Evolutionary conservation across 2,329 filamentous ascomycete genomes (phyloP).

Genomic region (Arthrobotrys sphaeroides): DNA sequence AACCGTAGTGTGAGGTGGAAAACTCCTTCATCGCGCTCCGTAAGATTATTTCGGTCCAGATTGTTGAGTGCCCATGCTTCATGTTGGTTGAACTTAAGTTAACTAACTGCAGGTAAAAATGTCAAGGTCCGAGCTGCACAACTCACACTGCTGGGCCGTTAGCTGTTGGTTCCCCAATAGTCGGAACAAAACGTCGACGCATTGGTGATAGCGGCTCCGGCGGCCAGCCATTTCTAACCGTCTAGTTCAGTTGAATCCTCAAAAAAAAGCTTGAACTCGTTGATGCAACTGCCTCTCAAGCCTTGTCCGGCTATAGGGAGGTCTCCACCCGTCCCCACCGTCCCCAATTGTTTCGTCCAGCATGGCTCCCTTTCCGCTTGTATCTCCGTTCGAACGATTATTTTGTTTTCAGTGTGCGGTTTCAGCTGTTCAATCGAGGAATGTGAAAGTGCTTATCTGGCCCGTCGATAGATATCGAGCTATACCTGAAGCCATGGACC

Average conservation of each 20-base stretch:
- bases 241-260: slow-evolving; percentile 22
- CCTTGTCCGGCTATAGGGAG: slow-evolving; percentile 23
- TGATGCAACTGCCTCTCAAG: slow-evolving; percentile 17
- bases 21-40: slow-evolving; percentile 7
- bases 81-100: slow-evolving; percentile 14
- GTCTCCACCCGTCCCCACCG: not conserved
- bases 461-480: slow-evolving; percentile 9
- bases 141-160: slow-evolving; percentile 32
- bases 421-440: slow-evolving; percentile 22
- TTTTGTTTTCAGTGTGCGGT: slow-evolving; percentile 11
- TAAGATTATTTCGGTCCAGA: slow-evolving; percentile 35
- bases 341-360: slow-evolving; percentile 17
- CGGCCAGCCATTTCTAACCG: slow-evolving; percentile 52
- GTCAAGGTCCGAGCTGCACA: slow-evolving; percentile 40
- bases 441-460: slow-evolving; percentile 24
- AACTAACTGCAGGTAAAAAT: not conserved
- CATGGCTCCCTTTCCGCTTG: slow-evolving; percentile 12
- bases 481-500: slow-evolving; percentile 13
- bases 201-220: slow-evolving; percentile 44
- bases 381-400: not conserved
- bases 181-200: slow-evolving; percentile 41
- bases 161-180: slow-evolving; percentile 18
- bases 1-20: slow-evolving; percentile 15
- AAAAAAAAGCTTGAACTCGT: slow-evolving; percentile 10
- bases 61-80: slow-evolving; percentile 15